These are phyloP conservation scores for Psilocybe azurescens DNA, from an alignment of 768 basidiomycete species.

Conservation along the genomic window DNA sequence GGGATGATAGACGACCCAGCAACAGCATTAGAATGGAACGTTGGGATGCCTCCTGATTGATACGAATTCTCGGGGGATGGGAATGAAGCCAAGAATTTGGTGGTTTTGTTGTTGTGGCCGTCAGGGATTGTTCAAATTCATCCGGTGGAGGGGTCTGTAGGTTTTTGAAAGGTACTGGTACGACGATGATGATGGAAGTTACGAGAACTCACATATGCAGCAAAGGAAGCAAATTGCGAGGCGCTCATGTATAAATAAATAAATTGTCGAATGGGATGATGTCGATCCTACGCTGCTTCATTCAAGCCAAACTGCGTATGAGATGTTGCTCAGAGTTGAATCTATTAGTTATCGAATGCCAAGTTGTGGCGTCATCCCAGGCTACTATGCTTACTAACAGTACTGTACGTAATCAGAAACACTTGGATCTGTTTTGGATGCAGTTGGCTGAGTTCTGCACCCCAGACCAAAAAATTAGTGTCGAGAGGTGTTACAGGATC, in stretches of 20 bases:
- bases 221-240: slow-evolving; percentile 58
- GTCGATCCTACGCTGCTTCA: background rate
- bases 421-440: too few relatives aligned
- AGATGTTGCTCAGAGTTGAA: too few relatives aligned
- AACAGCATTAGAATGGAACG: slow-evolving; percentile 49
- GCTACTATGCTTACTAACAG: background rate
- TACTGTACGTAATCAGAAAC: too few relatives aligned
- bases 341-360: too few relatives aligned
- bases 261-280: background rate
- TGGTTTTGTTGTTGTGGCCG: slow-evolving; percentile 2
- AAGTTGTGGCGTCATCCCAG: slow-evolving; percentile 3
- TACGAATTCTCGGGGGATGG: slow-evolving; percentile 53
- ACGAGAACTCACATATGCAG: slow-evolving; percentile 56
- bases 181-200: background rate
- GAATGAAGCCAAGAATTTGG: slow-evolving; percentile 61
- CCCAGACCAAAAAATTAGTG: too few relatives aligned
- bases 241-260: slow-evolving; percentile 23
- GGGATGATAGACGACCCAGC: slow-evolving; percentile 39
- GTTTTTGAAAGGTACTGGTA: background rate
- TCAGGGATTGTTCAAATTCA: slow-evolving; percentile 29
- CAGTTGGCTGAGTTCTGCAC: too few relatives aligned
- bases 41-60: slow-evolving; percentile 71
- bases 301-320: too few relatives aligned
- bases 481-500: too few relatives aligned
- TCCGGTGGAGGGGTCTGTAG: slow-evolving; percentile 64